Conservation (phyloP, 2,329 filamentous ascomycete species). For the Lasiodiplodia gonubiensis region DNA sequence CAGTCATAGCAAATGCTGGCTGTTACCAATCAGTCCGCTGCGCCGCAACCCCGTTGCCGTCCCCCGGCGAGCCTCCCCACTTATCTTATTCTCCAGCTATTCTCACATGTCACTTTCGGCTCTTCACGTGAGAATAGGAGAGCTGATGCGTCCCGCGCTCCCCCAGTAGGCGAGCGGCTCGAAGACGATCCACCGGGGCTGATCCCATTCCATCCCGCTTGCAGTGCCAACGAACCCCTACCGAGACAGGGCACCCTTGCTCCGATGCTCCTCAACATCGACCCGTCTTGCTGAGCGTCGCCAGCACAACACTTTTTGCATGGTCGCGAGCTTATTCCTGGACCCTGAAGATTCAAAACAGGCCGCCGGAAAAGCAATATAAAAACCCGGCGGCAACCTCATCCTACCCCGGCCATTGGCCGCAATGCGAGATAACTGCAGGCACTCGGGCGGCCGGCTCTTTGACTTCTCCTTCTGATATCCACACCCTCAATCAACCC, state of each 20-base stretch:
- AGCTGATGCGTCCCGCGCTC: neutral
- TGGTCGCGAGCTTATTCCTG: conserved; percentile 16
- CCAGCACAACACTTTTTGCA: neutral
- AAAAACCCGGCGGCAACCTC: no score
- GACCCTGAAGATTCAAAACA: conserved; percentile 20
- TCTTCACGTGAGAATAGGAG: conserved; percentile 14
- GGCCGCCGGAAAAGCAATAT: conserved; percentile 9
- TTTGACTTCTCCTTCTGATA: no score
- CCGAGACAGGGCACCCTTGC: neutral
- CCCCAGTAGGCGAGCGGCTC: neutral
- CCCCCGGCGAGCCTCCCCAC: conserved; percentile 12
- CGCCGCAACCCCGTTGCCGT: no score
- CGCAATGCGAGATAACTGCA: no score
- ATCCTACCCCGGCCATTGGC: neutral
- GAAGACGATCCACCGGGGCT: conserved; percentile 3
- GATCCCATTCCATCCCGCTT: conserved; percentile 20
- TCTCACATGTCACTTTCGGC: neutral
- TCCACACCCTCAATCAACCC: neutral
- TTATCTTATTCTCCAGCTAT: conserved; percentile 8
- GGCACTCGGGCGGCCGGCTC: no score
- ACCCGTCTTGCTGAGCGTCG: conserved; percentile 1
- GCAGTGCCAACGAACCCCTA: neutral
- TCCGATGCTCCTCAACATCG: conserved; percentile 10
- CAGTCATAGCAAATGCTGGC: neutral
- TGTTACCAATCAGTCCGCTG: neutral